Evolutionary conservation across 305 asterid species (phyloP).

Genomic region (Andrographis paniculata): DNA sequence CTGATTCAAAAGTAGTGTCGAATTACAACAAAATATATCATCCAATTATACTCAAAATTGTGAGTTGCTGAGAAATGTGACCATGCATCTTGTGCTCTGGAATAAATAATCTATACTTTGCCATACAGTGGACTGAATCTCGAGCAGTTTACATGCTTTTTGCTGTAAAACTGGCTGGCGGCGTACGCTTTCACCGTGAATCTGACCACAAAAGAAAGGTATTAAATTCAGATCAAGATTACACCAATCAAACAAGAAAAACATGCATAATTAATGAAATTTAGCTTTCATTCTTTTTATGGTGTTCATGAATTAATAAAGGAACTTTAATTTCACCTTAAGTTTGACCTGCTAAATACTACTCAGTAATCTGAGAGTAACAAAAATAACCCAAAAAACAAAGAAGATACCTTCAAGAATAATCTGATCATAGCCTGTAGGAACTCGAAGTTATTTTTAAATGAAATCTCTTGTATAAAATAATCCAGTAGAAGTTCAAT

Average conservation of each 20-base stretch:
- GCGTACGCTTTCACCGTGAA: slow-evolving; percentile 82
- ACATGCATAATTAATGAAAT: too few species aligned
- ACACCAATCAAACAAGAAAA: neutral
- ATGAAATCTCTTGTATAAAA: slow-evolving; percentile 57
- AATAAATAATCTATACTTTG: slow-evolving; percentile 64
- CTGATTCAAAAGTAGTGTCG: neutral
- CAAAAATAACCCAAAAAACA: slow-evolving; percentile 4
- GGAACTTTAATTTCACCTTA: neutral
- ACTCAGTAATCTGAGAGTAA: too few species aligned
- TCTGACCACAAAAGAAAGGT: slow-evolving; percentile 28
- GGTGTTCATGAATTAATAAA: too few species aligned
- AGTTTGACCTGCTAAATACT: too few species aligned
- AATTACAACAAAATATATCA: neutral
- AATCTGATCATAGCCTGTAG: slow-evolving; percentile 75
- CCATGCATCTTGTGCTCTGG: slow-evolving; percentile 79
- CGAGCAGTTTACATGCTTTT: slow-evolving; percentile 64
- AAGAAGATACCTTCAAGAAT: slow-evolving; percentile 60
- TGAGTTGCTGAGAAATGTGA: slow-evolving; percentile 76
- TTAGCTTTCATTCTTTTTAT: too few species aligned
- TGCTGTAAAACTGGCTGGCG: slow-evolving; percentile 49
- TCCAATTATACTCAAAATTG: slow-evolving; percentile 41
- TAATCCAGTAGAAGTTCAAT: slow-evolving; percentile 75
- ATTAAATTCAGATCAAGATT: neutral
- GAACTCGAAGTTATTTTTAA: slow-evolving; percentile 77
- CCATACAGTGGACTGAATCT: slow-evolving; percentile 70